Conservation (phyloP, 148 eudicot species). For the Amaranthus cruentus region DNA sequence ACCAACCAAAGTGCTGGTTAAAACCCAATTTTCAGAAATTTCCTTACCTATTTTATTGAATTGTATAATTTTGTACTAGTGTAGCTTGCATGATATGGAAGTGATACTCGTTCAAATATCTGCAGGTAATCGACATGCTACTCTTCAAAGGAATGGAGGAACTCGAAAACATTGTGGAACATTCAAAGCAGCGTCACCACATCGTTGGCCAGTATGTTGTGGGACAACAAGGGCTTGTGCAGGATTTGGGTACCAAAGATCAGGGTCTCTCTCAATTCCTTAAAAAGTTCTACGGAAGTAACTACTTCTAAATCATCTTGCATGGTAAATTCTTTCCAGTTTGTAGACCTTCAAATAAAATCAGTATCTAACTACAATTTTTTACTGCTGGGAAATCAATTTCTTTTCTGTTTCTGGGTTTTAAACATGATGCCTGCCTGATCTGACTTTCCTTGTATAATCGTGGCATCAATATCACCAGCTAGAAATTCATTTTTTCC, state of each 20-base stretch:
- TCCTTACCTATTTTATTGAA: neutral
- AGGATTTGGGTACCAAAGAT: conserved; percentile 54
- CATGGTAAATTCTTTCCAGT: conserved; percentile 8
- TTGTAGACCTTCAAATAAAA: conserved; percentile 33
- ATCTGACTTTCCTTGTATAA: neutral
- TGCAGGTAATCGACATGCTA: conserved; percentile 89
- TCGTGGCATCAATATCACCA: neutral
- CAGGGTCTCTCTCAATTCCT: conserved; percentile 52
- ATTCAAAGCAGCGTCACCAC: conserved; percentile 94
- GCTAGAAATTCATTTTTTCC: neutral
- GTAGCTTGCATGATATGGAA: neutral
- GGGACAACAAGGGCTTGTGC: conserved; percentile 50
- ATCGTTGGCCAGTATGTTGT: conserved; percentile 84
- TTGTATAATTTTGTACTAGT: neutral
- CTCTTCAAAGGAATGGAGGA: conserved; percentile 83
- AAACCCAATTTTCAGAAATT: neutral
- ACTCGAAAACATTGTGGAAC: conserved; percentile 66
- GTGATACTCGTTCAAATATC: neutral
- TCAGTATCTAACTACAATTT: conserved; percentile 11
- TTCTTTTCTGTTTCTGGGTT: conserved; percentile 8
- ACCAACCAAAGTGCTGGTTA: neutral
- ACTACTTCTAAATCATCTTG: conserved; percentile 44
- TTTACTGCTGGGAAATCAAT: conserved; percentile 12
- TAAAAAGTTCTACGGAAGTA: conserved; percentile 58
- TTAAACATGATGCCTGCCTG: conserved; percentile 13